Base-by-base conservation (phyloP, 108 stramenopile species). In the Cylindrotheca fusiformis region DNA sequence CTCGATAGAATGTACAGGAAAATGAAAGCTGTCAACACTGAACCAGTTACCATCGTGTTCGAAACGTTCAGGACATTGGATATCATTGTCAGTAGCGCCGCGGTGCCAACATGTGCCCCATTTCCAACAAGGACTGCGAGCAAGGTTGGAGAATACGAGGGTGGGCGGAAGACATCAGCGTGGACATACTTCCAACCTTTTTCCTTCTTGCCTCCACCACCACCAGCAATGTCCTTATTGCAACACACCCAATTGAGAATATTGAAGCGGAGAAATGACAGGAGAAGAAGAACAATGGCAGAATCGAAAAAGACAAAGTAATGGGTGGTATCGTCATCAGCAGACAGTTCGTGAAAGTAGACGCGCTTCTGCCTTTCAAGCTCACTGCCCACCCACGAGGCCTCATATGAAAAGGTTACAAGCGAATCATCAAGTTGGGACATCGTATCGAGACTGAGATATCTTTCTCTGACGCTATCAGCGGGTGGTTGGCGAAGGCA, bases 161-260 rank as follows among this genome's bases (percentile, higher is more conserved):
- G 98, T 17, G 97, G 96, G 53, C 98, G 93, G 81, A 99, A 98
- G 17, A 99, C 98, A 67, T 99, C 98, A 25, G 95, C 95, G 61
- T 97, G 97, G 18, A 99, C 86, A 49, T 98, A 84, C 75, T 99
- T 95, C 97, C 97, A 97, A 23, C 97, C 97, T 32, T 69, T 86
- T 68, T 96, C 97, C 50, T 96, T 84, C 19, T 60, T 60, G 23
- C 82, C 85, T 50, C 96, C 94, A 48, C 90, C 87, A 48, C 84
- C 82, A 78, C 97, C 90, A 72, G n/a, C n/a, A n/a, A n/a, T n/a
- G n/a, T n/a, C n/a, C n/a, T 98, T 95, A 27, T 87, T 74, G 48
- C 90, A 76, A 20, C 98, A 67, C 59, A 96, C 97, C 25, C 96
- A 87, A 49, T 96, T 87, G 69, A 99, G 66, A 29, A 93, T 65